Evolutionary conservation across 345 rosid genomes (phyloP).

Genomic region (Crucihimalaya himalaica): DNA sequence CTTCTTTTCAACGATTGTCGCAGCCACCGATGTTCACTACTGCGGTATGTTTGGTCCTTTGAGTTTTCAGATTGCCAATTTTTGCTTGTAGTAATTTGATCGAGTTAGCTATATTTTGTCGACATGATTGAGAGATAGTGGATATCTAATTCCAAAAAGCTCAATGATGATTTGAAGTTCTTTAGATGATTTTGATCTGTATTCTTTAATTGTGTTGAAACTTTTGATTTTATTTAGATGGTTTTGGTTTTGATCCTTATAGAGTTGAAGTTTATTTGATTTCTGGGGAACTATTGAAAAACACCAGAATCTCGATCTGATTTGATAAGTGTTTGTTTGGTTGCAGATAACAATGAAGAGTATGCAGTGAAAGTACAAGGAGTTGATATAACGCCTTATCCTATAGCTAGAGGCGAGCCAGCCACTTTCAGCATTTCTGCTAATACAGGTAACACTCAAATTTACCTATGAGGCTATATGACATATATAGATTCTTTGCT

Average conservation of each 20-base stretch:
- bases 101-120: not conserved
- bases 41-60: conserved; percentile 54
- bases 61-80: not conserved
- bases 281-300: not conserved
- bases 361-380: conserved; percentile 62
- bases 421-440: conserved; percentile 77
- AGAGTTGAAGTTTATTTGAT: not conserved
- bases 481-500: not conserved
- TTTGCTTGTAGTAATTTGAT: not conserved
- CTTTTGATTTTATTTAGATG: not conserved
- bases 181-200: not conserved
- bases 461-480: not conserved
- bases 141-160: not conserved
- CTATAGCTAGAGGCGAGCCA: conserved; percentile 53
- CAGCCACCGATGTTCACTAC: conserved; percentile 58
- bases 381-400: conserved; percentile 70
- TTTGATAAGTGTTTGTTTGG: not conserved
- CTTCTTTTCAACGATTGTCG: conserved; percentile 42
- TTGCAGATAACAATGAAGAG: conserved; percentile 57
- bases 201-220: not conserved
- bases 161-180: not conserved
- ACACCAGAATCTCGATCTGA: conserved; percentile 27
- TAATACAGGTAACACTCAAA: conserved; percentile 47
- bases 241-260: not conserved
- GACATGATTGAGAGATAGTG: not conserved